Conservation (phyloP, 257 asterid species). For the Vinca minor region DNA sequence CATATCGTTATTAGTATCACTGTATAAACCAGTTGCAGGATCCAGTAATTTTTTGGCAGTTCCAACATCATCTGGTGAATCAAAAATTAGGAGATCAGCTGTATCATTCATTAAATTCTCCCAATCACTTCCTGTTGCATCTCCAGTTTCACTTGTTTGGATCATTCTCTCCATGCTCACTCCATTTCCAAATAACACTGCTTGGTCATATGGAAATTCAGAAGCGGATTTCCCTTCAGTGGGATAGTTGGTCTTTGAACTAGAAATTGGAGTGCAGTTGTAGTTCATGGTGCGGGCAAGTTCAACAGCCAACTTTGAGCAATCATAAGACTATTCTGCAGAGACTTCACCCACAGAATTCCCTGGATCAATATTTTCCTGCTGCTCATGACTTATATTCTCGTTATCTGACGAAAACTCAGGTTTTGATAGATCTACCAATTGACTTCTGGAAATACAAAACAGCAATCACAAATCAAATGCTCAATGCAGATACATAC, state of each 20-base stretch:
- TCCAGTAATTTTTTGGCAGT: constrained; percentile 35
- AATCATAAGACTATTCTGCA: constrained; percentile 38
- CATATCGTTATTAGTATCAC: constrained; percentile 27
- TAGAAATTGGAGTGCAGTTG: constrained; percentile 33
- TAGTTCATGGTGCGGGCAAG: constrained; percentile 28
- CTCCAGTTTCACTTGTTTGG: constrained; percentile 38
- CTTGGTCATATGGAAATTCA: constrained; percentile 29
- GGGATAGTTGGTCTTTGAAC: constrained; percentile 20
- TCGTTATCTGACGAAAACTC: constrained; percentile 63
- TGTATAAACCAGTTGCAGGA: constrained; percentile 29
- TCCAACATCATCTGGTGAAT: constrained; percentile 48
- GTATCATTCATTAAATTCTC: constrained; percentile 56
- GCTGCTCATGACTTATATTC: constrained; percentile 26
- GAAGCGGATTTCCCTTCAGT: constrained; percentile 19
- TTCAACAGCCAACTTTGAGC: constrained; percentile 46
- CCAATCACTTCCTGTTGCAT: constrained; percentile 59
- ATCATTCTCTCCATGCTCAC: constrained; percentile 21
- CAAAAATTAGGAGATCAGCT: constrained; percentile 50
- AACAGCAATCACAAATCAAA: constrained; percentile 3
- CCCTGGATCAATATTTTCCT: constrained; percentile 30
- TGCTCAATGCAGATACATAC: neutral
- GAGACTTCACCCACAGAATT: constrained; percentile 25
- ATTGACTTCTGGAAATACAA: constrained; percentile 55
- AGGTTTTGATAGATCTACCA: constrained; percentile 77
- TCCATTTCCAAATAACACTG: constrained; percentile 25